Evolutionary conservation across 108 stramenopile species (phyloP).

Genomic region (Cyclostephanos tholiformis): DNA sequence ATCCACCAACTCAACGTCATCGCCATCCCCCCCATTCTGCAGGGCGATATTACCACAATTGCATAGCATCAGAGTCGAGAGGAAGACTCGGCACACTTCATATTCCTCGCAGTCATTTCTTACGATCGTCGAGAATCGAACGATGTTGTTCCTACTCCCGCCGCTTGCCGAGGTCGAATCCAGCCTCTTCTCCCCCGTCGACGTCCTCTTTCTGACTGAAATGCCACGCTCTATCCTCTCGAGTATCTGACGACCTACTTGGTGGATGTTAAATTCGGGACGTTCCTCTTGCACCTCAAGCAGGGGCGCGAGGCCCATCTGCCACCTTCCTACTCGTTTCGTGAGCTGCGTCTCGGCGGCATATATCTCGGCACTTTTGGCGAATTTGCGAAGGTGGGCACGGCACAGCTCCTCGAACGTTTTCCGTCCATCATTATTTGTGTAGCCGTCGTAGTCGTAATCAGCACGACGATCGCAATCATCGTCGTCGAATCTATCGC

Average conservation of each 20-base stretch:
- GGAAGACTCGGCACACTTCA: constrained; percentile 95
- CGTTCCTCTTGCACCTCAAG: constrained; percentile 88
- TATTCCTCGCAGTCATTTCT: constrained; percentile 56
- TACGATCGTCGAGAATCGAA: constrained; percentile 26
- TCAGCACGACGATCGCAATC: constrained; percentile 13
- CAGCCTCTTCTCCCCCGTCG: constrained; percentile 39
- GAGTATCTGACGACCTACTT: constrained; percentile 71
- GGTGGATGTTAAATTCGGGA: constrained; percentile 91
- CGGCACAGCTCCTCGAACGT: constrained; percentile 95
- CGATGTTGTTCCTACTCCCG: constrained; percentile 30
- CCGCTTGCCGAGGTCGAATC: constrained; percentile 16
- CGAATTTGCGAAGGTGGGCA: constrained; percentile 86
- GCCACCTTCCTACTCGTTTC: constrained; percentile 88
- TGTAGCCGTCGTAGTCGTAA: constrained; percentile 29
- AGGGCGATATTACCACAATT: constrained; percentile 89
- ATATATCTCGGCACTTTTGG: constrained; percentile 89
- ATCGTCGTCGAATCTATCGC: constrained; percentile 44
- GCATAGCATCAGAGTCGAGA: constrained; percentile 93
- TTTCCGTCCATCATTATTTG: constrained; percentile 44
- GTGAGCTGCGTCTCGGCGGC: constrained; percentile 89
- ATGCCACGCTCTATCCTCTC: constrained; percentile 38
- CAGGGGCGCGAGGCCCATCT: constrained; percentile 81
- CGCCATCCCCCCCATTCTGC: constrained; percentile 55
- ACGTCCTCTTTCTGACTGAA: constrained; percentile 30
- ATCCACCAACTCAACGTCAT: constrained; percentile 36